Percentiles rank a stretch among this genome's conserved stretches.
These are phyloP conservation scores for Austroboletus olivaceoglutinosus DNA, from an alignment of 1,284 basidiomycete species.

Conservation along the genomic window DNA sequence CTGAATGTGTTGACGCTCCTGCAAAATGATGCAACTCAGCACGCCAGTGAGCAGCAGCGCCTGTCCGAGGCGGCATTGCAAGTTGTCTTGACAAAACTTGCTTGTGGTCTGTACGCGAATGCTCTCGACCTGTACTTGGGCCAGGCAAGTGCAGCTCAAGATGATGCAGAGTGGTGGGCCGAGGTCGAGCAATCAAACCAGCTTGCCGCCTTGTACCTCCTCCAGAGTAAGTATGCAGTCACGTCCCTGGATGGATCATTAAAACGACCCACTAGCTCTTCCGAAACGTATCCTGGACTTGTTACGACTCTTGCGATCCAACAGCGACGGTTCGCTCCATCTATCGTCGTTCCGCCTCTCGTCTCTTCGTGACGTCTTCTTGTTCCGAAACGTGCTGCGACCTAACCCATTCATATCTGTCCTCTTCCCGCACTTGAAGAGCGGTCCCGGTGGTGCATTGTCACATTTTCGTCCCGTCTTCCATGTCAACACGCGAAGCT, in stretches of 20 bases:
- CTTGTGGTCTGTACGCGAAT: constrained; percentile 58
- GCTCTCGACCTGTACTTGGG: constrained; percentile 55
- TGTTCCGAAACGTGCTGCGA: constrained; percentile 40
- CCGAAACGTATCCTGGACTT: constrained; percentile 54
- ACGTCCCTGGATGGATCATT: constrained; percentile 20
- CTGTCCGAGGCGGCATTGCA: constrained; percentile 12
- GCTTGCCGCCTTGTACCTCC: constrained; percentile 53
- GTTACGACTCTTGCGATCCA: constrained; percentile 43
- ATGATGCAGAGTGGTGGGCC: constrained; percentile 76
- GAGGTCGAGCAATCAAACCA: constrained; percentile 56
- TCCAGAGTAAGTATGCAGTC: constrained; percentile 53
- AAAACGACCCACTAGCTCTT: constrained; percentile 44
- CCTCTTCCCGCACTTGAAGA: constrained; percentile 61
- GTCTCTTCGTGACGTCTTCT: constrained; percentile 51
- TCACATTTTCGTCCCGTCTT: constrained; percentile 10
- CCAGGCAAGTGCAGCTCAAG: constrained; percentile 62
- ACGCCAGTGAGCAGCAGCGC: no score
- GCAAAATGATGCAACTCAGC: constrained; percentile 2
- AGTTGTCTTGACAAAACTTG: constrained; percentile 43
- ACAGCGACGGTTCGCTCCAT: constrained; percentile 45
- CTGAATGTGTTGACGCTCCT: constrained; percentile 16
- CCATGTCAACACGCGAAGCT: constrained; percentile 1
- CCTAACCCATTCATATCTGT: constrained; percentile 50
- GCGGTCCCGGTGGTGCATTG: constrained; percentile 7
- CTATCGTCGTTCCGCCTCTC: no score